Conservation (phyloP, 768 basidiomycete species). For the Brasilioporus rufonigricans region DNA sequence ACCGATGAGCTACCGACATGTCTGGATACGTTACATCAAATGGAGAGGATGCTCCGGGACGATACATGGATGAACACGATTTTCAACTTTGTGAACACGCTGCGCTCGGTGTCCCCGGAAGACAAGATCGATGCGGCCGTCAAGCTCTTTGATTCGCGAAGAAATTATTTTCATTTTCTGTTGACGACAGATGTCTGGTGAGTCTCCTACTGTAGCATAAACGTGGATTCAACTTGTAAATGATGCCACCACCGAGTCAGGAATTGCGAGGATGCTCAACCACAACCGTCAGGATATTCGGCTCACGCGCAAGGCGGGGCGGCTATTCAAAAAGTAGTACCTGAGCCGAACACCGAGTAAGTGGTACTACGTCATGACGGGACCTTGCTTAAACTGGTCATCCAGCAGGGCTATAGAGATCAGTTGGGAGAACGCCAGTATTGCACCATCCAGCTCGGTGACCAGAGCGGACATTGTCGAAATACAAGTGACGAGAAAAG, state of each 20-base stretch:
- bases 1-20: constrained; percentile 1
- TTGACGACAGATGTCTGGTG: constrained; percentile 9
- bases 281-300: background rate
- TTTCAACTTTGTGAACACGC: background rate
- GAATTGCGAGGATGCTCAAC: constrained; percentile 4
- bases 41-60: constrained; percentile 6
- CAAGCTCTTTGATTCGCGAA: constrained; percentile 6
- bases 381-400: background rate
- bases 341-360: background rate
- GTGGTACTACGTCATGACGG: background rate
- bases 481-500: background rate
- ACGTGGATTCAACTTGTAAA: background rate
- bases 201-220: background rate
- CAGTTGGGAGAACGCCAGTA: no score
- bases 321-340: background rate
- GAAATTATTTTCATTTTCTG: constrained; percentile 6
- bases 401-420: background rate
- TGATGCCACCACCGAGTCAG: background rate
- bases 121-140: constrained; percentile 6
- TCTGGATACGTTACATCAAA: constrained; percentile 4
- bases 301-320: background rate
- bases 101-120: background rate
- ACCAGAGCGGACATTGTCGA: background rate
- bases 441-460: no score
- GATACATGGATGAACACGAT: background rate